Percentiles rank a stretch among this genome's conserved stretches.
These are phyloP conservation scores for Melanomma pulvis-pyrius DNA, from an alignment of 495 filamentous ascomycete genomes.

Conservation along the genomic window DNA sequence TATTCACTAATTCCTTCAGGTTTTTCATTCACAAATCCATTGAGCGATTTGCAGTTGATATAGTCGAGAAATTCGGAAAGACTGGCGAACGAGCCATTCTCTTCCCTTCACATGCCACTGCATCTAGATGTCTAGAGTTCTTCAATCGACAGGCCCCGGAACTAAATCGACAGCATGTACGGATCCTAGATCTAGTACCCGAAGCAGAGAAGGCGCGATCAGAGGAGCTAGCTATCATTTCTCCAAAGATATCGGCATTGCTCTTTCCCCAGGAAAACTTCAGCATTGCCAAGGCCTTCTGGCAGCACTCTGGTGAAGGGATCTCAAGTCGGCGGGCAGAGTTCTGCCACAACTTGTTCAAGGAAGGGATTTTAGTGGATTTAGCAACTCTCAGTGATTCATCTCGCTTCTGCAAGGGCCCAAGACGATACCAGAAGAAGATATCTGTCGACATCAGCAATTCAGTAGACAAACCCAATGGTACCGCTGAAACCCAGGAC, in stretches of 20 bases:
- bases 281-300: conserved; percentile 80
- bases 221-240: conserved; percentile 31
- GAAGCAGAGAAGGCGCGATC: conserved; percentile 44
- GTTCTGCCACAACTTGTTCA: conserved; percentile 75
- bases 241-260: conserved; percentile 64
- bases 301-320: conserved; percentile 96
- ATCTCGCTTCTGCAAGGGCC: conserved; percentile 43
- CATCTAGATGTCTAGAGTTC: conserved; percentile 71
- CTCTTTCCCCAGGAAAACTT: conserved; percentile 68
- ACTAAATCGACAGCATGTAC: conserved; percentile 54
- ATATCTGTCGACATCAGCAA: conserved; percentile 52
- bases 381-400: conserved; percentile 26
- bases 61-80: conserved; percentile 65
- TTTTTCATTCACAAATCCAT: conserved; percentile 93
- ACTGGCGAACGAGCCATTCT: conserved; percentile 71
- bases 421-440: conserved; percentile 62
- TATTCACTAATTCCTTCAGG: conserved; percentile 47
- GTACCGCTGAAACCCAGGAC: conserved; percentile 60
- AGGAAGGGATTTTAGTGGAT: conserved; percentile 68
- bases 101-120: conserved; percentile 71
- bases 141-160: conserved; percentile 60
- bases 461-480: conserved; percentile 34
- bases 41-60: conserved; percentile 67
- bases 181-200: conserved; percentile 67
- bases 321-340: conserved; percentile 89